Evolutionary conservation across 495 filamentous ascomycete species (phyloP).

Genomic region (Aspergillus cavernicola): DNA sequence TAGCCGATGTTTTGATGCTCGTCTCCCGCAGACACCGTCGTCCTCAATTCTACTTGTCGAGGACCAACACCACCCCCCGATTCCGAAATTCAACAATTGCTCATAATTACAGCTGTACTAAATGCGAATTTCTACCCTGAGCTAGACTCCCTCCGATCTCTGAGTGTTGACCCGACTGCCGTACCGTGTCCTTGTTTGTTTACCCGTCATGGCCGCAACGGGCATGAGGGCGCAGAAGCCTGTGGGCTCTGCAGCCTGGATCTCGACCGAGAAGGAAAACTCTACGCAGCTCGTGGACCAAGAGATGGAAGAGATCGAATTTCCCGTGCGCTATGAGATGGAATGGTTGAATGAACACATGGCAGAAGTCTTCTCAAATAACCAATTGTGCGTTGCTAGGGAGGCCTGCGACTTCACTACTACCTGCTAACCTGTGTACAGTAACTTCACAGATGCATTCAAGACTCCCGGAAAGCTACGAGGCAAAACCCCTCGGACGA

Average conservation of each 20-base stretch:
- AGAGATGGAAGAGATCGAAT: slow-evolving; percentile 87
- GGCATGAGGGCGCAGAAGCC: slow-evolving; percentile 47
- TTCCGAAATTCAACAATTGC: slow-evolving; percentile 12
- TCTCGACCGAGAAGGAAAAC: slow-evolving; percentile 62
- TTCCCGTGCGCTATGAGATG: slow-evolving; percentile 82
- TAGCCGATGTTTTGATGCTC: slow-evolving; percentile 29
- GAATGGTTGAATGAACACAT: slow-evolving; percentile 98
- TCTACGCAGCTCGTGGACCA: slow-evolving; percentile 58
- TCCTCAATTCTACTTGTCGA: slow-evolving; percentile 13
- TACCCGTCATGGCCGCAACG: slow-evolving; percentile 42
- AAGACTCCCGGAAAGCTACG: slow-evolving; percentile 94
- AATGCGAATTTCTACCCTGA: slow-evolving; percentile 7
- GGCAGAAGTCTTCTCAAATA: slow-evolving; percentile 84
- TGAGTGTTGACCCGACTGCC: background rate
- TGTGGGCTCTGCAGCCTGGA: slow-evolving; percentile 66
- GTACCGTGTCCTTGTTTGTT: slow-evolving; percentile 36
- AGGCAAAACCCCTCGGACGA: slow-evolving; percentile 87
- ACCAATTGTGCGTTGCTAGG: slow-evolving; percentile 64
- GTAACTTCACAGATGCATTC: slow-evolving; percentile 86
- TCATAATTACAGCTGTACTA: background rate
- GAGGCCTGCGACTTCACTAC: background rate
- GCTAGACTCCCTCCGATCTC: background rate
- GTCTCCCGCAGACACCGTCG: slow-evolving; percentile 12
- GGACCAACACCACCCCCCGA: background rate
- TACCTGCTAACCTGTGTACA: slow-evolving; percentile 42